Conservation (phyloP, 2,329 filamentous ascomycete genomes). For the Cladophialophora chaetospira region DNA sequence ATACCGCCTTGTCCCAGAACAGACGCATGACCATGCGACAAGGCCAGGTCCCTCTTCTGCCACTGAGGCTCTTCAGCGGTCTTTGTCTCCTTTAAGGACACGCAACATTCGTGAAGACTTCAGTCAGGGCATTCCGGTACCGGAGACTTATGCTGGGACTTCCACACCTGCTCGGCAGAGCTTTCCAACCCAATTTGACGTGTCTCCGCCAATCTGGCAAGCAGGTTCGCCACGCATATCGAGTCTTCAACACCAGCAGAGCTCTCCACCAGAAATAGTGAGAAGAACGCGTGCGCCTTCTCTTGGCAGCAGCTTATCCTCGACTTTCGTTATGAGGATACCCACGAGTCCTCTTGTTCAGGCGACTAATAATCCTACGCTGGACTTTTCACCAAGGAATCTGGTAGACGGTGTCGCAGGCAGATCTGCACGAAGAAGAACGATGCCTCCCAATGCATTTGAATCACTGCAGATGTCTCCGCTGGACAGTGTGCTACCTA, state of each 20-base stretch:
- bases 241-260: background rate
- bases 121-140: background rate
- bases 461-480: conserved; percentile 50
- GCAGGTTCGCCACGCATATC: conserved; percentile 35
- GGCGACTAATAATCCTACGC: conserved; percentile 79
- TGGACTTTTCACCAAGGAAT: conserved; percentile 64
- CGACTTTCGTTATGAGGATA: conserved; percentile 79
- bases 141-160: background rate
- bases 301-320: conserved; percentile 71
- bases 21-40: conserved; percentile 43
- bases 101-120: conserved; percentile 59
- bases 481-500: conserved; percentile 38
- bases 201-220: conserved; percentile 14
- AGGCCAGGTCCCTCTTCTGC: conserved; percentile 50
- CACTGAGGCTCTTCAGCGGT: conserved; percentile 51
- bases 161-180: background rate
- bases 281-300: conserved; percentile 55
- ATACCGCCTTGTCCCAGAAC: conserved; percentile 34
- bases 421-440: conserved; percentile 64
- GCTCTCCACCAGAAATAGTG: conserved; percentile 6
- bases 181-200: background rate
- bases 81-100: conserved; percentile 70
- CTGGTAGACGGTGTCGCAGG: background rate
- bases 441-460: conserved; percentile 65
- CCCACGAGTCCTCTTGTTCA: conserved; percentile 92